Conservation (phyloP, 176 grass and related monocot genomes). For the Lolium perenne region DNA sequence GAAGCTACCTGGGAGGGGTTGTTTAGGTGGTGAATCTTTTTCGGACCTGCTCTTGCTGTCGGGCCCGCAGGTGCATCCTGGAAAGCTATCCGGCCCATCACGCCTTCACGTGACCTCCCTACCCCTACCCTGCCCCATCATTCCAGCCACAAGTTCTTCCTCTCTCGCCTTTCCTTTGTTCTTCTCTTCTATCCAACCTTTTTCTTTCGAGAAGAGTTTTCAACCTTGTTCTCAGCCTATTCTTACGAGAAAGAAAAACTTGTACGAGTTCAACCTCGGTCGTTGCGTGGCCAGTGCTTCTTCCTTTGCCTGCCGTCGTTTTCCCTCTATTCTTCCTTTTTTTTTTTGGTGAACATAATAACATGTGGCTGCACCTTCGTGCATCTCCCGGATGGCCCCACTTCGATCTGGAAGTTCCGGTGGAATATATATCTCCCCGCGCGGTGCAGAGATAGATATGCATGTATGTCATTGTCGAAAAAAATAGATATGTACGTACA, state of each 20-base stretch:
- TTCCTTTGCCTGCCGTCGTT: not conserved
- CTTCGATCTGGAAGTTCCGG: not conserved
- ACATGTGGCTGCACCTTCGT: not conserved
- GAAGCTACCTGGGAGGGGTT: not conserved
- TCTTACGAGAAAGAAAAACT: not conserved
- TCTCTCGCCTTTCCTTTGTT: not conserved
- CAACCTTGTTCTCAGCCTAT: not conserved
- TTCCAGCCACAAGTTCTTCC: not conserved
- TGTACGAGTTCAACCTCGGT: not conserved
- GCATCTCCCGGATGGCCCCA: not conserved
- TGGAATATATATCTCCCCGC: not conserved
- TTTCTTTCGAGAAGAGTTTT: not conserved
- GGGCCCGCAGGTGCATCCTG: not conserved
- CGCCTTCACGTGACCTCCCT: slow-evolving; percentile 10
- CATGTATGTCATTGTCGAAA: not conserved
- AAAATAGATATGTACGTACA: not conserved
- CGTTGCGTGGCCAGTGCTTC: slow-evolving; percentile 6
- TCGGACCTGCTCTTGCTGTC: slow-evolving; percentile 2
- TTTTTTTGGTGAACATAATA: not conserved
- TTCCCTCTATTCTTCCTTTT: not conserved
- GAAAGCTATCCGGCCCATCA: not conserved
- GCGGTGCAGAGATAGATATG: not conserved
- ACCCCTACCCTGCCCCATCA: not conserved
- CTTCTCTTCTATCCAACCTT: not conserved
- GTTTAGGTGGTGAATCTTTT: slow-evolving; percentile 10